Base-by-base conservation (phyloP, 1,284 basidiomycete species). In the Farysia itapuensis region DNA sequence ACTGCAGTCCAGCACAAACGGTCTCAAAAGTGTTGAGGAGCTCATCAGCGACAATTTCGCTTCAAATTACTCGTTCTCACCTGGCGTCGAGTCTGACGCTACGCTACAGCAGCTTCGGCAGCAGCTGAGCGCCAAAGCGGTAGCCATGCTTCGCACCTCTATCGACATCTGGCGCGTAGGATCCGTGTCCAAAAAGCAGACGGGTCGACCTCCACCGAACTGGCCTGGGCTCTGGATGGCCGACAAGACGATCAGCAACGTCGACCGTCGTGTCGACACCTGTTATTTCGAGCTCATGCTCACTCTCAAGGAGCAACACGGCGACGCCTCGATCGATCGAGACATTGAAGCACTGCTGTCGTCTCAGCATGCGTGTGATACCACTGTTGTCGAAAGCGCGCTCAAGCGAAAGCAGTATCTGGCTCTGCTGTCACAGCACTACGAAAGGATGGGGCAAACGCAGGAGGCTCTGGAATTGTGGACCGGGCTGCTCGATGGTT, bases 1-100 rank as follows among this genome's bases (percentile, higher is more conserved):
- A 18, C 13, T 41, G 2, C 38, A 30, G 20, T 5, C 18, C 16
- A 4, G n/a, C 12, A 33, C 18, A 22, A 26, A 29, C 37, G 36
- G 3, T 35, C 21, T 35, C 6, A 20, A 47, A 18, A 53, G 36
- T 35, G 36, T 64, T 4, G 53, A 64, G 2, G 44, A 43, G 0
- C 22, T 56, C 12, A 32, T 67, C 11, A 18, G 5, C 4, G 40
- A 45, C 16, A 68, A 67, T 31, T 43, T 73, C 24, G 30, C 20
- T 0, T 25, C 54, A 18, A 74, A 70, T 35, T 74, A 75, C 30
- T 43, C 41, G 2, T 66, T 70, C 6, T 53, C 50, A 0, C 23
- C 71, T 32, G 39, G 59, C 4, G 22, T 52, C 6, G 20, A 39
- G 4, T 22, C 33, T 13, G 58, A 69, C 26, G 18, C 34, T 4